These are phyloP conservation scores for Euphrasia confusa DNA, from an alignment of 257 asterid genomes.

Conservation along the genomic window DNA sequence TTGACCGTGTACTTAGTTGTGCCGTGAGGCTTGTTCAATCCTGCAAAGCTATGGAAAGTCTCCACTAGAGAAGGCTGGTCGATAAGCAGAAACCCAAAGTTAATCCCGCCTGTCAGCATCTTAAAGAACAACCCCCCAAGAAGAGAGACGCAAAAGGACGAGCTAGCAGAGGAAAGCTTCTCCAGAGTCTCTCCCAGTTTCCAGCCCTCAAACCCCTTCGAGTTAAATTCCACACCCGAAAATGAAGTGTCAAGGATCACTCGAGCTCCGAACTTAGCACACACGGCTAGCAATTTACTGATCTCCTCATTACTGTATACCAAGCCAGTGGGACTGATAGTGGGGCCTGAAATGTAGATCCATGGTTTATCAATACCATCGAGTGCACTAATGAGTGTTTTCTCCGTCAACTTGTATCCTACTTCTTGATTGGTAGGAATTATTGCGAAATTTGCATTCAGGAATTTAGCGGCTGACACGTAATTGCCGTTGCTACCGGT, in stretches of 20 bases:
- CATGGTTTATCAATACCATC: conserved; percentile 59
- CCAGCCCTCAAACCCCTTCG: conserved; percentile 62
- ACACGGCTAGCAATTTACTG: conserved; percentile 41
- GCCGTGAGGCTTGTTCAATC: conserved; percentile 82
- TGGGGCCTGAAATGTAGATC: conserved; percentile 91
- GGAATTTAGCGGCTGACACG: conserved; percentile 67
- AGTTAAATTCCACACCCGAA: conserved; percentile 64
- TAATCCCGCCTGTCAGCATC: conserved; percentile 84
- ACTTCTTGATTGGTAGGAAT: conserved; percentile 47
- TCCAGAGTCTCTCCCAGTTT: conserved; percentile 55
- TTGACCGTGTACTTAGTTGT: conserved; percentile 71
- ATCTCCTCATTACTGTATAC: conserved; percentile 85
- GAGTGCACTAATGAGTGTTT: conserved; percentile 47
- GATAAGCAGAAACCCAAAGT: conserved; percentile 68
- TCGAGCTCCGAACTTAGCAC: conserved; percentile 72
- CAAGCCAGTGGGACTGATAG: conserved; percentile 76
- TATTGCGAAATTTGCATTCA: conserved; percentile 54
- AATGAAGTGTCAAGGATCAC: conserved; percentile 85
- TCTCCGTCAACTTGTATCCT: conserved; percentile 69
- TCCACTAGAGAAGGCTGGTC: conserved; percentile 63
- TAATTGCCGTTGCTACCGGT: conserved; percentile 82
- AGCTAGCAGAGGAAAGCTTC: conserved; percentile 46
- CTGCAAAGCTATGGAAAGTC: conserved; percentile 66
- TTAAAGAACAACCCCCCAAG: conserved; percentile 82
- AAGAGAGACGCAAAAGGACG: conserved; percentile 52